Evolutionary conservation across 2,329 filamentous ascomycete genomes (phyloP).

Genomic region (Pyricularia grisea): DNA sequence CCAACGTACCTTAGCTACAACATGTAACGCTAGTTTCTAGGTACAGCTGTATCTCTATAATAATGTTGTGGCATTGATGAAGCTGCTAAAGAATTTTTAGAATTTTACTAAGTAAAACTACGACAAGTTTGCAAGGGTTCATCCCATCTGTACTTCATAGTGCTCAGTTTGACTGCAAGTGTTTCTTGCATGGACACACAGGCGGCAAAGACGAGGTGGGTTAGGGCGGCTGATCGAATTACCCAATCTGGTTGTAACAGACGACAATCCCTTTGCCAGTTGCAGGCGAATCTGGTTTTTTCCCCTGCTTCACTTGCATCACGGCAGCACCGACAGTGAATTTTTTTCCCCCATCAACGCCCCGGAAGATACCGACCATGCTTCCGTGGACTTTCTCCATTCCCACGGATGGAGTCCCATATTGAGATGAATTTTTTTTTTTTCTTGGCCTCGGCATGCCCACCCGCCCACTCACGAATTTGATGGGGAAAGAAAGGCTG

Average conservation of each 20-base stretch:
- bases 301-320: not conserved
- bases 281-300: not conserved
- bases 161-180: no score
- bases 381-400: not conserved
- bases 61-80: no score
- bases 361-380: not conserved
- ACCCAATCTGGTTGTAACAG: not conserved
- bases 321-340: not conserved
- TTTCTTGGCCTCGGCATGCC: not conserved
- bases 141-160: no score
- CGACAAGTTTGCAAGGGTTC: no score
- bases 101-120: no score
- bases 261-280: not conserved
- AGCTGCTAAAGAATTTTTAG: no score
- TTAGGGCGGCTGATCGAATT: not conserved
- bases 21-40: no score
- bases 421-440: no score
- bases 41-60: no score
- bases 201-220: not conserved
- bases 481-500: not conserved
- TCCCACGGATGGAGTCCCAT: not conserved
- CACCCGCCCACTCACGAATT: not conserved
- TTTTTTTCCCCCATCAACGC: no score
- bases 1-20: no score
- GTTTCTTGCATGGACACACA: no score